Conservation (phyloP, 345 rosid genomes). For the Salix viminalis region DNA sequence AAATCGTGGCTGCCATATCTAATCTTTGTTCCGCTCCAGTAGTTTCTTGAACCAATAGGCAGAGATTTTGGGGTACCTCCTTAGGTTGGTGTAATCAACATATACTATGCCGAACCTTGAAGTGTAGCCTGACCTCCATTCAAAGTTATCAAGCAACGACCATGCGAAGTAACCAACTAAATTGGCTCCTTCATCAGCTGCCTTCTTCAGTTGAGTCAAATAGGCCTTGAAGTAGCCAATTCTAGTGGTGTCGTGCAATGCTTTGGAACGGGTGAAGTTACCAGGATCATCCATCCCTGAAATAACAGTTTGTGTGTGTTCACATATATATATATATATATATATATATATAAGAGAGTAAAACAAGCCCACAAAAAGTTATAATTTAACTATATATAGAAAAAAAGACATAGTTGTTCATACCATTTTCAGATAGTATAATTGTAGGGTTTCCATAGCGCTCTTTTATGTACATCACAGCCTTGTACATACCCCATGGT, state of each 20-base stretch:
- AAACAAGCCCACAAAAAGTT: not conserved
- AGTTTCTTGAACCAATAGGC: slow-evolving; percentile 81
- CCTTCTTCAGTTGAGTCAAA: slow-evolving; percentile 77
- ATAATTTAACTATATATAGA: not conserved
- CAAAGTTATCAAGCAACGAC: slow-evolving; percentile 95
- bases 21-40: slow-evolving; percentile 34
- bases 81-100: slow-evolving; percentile 60
- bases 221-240: slow-evolving; percentile 67
- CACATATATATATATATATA: too few species aligned
- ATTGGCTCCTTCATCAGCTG: slow-evolving; percentile 77
- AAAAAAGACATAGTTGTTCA: not conserved
- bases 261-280: slow-evolving; percentile 59
- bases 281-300: slow-evolving; percentile 94
- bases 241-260: slow-evolving; percentile 74
- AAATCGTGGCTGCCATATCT: not conserved
- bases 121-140: slow-evolving; percentile 90
- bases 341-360: too few species aligned
- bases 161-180: slow-evolving; percentile 84
- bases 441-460: slow-evolving; percentile 81
- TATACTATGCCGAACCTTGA: slow-evolving; percentile 92
- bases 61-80: slow-evolving; percentile 89
- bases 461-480: slow-evolving; percentile 80
- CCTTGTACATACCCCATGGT: slow-evolving; percentile 96
- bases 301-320: not conserved
- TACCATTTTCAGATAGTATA: slow-evolving; percentile 87